Percentiles rank a stretch among this genome's conserved stretches.
phyloP scores from a whole-genome alignment of 1,139 yeast species.

The Pichia sp. region DNA sequence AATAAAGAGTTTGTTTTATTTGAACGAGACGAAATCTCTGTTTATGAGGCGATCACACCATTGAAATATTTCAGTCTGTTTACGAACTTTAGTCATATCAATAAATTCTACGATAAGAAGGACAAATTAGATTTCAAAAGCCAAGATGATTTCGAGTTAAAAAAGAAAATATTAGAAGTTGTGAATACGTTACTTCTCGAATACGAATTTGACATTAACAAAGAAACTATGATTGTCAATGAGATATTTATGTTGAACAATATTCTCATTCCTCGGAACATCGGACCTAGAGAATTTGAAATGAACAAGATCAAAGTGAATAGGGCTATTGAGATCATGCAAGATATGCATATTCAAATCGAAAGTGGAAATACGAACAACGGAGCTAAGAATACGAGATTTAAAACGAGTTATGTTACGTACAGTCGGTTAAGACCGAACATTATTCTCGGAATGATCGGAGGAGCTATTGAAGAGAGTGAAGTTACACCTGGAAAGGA shows the following conservation, averaged over 20 bases:
- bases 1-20: conserved; percentile 25
- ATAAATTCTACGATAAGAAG: conserved; percentile 34
- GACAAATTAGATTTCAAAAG: conserved; percentile 11
- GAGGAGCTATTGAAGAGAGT: no score
- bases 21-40: conserved; percentile 49
- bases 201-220: conserved; percentile 6
- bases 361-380: conserved; percentile 2
- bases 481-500: no score
- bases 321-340: conserved; percentile 5
- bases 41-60: conserved; percentile 57
- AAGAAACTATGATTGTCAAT: conserved; percentile 21
- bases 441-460: no score
- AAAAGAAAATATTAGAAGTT: conserved; percentile 19
- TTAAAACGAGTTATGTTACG: not conserved
- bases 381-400: not conserved
- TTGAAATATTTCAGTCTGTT: conserved; percentile 66
- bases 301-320: conserved; percentile 19
- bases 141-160: conserved; percentile 23
- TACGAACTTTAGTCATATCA: conserved; percentile 37
- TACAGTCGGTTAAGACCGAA: not conserved
- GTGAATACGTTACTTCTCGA: conserved; percentile 13
- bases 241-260: conserved; percentile 48
- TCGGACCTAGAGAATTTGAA: conserved; percentile 28
- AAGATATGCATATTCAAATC: conserved; percentile 3
- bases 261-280: conserved; percentile 41